Percentiles rank a stretch among this genome's conserved stretches.
phyloP scores from a whole-genome alignment of 768 basidiomycete genomes.

The Imleria badia region DNA sequence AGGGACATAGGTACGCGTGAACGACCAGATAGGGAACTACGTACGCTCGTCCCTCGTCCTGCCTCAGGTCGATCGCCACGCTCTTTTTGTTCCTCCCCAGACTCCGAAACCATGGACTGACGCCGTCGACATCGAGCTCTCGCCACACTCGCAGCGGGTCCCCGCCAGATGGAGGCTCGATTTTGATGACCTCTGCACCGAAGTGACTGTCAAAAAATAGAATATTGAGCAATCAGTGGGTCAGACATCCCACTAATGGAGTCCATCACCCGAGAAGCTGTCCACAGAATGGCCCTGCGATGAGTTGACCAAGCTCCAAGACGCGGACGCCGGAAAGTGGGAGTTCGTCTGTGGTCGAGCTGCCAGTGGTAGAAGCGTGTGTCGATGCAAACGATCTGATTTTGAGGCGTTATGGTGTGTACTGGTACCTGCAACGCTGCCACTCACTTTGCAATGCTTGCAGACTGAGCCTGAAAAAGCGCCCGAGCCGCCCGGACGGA shows the following conservation, averaged over 20 bases:
- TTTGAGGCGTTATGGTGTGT: neutral
- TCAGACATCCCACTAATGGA: neutral
- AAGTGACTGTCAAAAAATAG: conserved; percentile 49
- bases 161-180: conserved; percentile 61
- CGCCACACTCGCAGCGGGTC: conserved; percentile 72
- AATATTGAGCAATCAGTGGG: neutral
- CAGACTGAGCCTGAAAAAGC: neutral
- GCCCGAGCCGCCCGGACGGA: neutral
- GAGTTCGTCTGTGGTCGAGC: conserved; percentile 33
- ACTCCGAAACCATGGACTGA: conserved; percentile 74
- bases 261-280: conserved; percentile 61
- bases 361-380: neutral
- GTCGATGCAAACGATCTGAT: conserved; percentile 17
- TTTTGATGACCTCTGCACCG: conserved; percentile 72
- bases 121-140: conserved; percentile 67
- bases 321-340: conserved; percentile 65
- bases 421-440: neutral
- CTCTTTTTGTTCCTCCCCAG: conserved; percentile 75
- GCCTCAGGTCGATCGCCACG: conserved; percentile 63
- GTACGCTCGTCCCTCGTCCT: conserved; percentile 52
- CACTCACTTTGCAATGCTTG: conserved; percentile 2
- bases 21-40: conserved; percentile 7
- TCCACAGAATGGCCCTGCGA: conserved; percentile 72
- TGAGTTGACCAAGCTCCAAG: conserved; percentile 67
- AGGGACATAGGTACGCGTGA: neutral